phyloP scores from a whole-genome alignment of 208 protist genomes.

The Tetramitus jugosus region DNA sequence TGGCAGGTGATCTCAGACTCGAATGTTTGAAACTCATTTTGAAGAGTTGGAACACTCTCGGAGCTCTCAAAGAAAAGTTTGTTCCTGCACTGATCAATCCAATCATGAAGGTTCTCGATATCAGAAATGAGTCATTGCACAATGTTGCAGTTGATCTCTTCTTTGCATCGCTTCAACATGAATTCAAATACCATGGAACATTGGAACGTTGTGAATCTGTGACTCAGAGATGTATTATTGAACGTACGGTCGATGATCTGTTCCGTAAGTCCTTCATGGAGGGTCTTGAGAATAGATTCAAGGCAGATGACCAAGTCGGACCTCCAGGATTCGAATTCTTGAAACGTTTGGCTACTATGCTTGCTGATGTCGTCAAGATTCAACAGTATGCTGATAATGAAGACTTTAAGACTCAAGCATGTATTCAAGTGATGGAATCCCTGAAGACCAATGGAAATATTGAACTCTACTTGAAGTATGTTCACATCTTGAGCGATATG shows the following conservation, averaged over 20 bases:
- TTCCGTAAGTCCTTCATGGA: not conserved
- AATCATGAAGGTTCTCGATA: not conserved
- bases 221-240: not conserved
- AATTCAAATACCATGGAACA: not conserved
- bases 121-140: not conserved
- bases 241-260: not conserved
- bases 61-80: not conserved
- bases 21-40: not conserved
- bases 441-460: constrained; percentile 5
- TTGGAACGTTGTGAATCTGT: not conserved
- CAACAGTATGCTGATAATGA: constrained; percentile 5
- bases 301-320: not conserved
- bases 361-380: not conserved
- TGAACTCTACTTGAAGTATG: constrained; percentile 14
- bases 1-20: not conserved
- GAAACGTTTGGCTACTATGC: not conserved
- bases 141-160: not conserved
- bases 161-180: not conserved
- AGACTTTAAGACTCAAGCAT: not conserved
- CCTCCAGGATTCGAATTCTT: not conserved
- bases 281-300: not conserved
- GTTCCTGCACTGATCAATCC: not conserved
- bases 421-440: not conserved
- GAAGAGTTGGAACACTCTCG: not conserved
- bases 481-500: not conserved